Percentiles rank a stretch among this genome's conserved stretches.
Evolutionary conservation across 306 rosid species (phyloP).

Genomic region (Prunus davidiana): DNA sequence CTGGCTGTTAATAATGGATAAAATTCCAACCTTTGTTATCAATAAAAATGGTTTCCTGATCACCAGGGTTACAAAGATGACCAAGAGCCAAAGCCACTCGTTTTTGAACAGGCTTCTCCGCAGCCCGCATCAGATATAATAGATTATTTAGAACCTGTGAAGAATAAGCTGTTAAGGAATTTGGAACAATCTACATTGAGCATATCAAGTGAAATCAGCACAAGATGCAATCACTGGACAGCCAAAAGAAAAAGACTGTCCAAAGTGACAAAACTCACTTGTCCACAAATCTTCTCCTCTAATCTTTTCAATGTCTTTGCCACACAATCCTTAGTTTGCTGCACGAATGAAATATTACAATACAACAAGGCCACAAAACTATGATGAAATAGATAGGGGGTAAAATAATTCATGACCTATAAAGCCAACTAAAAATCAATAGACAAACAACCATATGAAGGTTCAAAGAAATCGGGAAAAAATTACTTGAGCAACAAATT

Average conservation of each 20-base stretch:
- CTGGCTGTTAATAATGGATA: neutral
- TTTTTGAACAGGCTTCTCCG: slow-evolving; percentile 53
- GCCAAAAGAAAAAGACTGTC: neutral
- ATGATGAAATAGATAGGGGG: neutral
- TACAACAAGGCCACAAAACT: neutral
- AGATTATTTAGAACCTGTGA: slow-evolving; percentile 56
- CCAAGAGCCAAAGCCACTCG: slow-evolving; percentile 77
- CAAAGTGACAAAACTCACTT: slow-evolving; percentile 39
- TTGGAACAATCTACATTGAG: neutral
- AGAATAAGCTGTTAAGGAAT: neutral
- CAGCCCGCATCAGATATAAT: slow-evolving; percentile 66
- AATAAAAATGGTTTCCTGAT: slow-evolving; percentile 54
- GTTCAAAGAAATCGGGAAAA: neutral
- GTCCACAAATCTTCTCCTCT: slow-evolving; percentile 75
- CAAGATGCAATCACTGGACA: neutral
- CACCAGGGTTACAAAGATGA: slow-evolving; percentile 64
- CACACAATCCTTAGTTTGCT: slow-evolving; percentile 85
- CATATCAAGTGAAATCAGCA: slow-evolving; percentile 15
- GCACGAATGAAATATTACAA: slow-evolving; percentile 13
- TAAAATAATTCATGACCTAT: neutral
- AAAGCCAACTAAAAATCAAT: neutral
- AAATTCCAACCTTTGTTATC: slow-evolving; percentile 52
- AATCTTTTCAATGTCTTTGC: slow-evolving; percentile 77
- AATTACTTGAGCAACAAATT: slow-evolving; percentile 73
- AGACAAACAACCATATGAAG: neutral